phyloP scores from a whole-genome alignment of 306 rosid species.

The Vigna nakashimae region DNA sequence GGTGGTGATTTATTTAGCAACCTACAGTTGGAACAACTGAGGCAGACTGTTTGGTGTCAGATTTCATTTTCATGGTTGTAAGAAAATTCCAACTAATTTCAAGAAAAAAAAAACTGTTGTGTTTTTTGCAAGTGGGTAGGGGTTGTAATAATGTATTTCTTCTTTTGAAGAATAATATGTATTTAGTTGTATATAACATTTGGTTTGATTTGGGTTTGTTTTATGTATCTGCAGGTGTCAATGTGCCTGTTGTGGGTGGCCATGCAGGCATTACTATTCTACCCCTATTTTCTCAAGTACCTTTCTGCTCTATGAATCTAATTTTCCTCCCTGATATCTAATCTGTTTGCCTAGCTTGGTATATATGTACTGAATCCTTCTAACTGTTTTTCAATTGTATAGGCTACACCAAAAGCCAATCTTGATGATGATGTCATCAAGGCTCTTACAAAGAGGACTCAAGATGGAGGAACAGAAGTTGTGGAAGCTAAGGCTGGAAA shows the following conservation, averaged over 20 bases:
- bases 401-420: constrained; percentile 91
- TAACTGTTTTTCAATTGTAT: constrained; percentile 31
- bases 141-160: constrained; percentile 30
- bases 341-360: constrained; percentile 23
- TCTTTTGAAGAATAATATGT: constrained; percentile 8
- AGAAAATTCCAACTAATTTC: constrained; percentile 1
- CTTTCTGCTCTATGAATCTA: not conserved
- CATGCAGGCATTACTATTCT: constrained; percentile 98
- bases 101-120: not conserved
- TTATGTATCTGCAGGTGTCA: constrained; percentile 74
- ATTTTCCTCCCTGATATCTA: constrained; percentile 11
- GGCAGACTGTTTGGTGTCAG: not conserved
- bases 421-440: constrained; percentile 63
- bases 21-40: not conserved
- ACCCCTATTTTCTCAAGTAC: constrained; percentile 95
- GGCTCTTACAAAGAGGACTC: constrained; percentile 94
- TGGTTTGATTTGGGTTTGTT: constrained; percentile 20
- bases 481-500: constrained; percentile 99
- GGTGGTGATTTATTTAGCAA: not conserved
- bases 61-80: constrained; percentile 11
- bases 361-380: constrained; percentile 26
- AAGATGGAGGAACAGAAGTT: constrained; percentile 99
- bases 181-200: not conserved
- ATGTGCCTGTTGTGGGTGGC: constrained; percentile 97
- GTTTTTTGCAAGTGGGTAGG: not conserved